These are phyloP conservation scores for Penicillium ochrochloron DNA, from an alignment of 495 filamentous ascomycete species.

Conservation along the genomic window DNA sequence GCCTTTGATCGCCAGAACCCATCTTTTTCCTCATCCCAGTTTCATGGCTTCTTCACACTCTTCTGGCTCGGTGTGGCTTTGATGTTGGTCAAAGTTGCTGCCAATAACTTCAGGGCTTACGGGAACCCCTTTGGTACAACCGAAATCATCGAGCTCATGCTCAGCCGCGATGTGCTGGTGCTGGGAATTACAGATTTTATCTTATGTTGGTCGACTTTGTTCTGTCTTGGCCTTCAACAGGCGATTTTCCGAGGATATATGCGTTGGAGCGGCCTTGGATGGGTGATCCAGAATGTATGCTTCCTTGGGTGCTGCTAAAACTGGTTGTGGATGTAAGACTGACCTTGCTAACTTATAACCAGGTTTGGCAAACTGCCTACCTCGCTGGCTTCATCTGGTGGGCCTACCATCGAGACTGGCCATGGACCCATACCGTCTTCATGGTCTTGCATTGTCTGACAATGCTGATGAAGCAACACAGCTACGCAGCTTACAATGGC, in stretches of 20 bases:
- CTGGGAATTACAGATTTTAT: slow-evolving; percentile 68
- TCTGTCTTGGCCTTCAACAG: slow-evolving; percentile 64
- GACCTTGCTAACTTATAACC: background rate
- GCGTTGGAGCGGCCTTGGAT: slow-evolving; percentile 66
- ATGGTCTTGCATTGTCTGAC: slow-evolving; percentile 72
- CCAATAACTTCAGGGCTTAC: slow-evolving; percentile 64
- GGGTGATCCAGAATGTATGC: slow-evolving; percentile 67
- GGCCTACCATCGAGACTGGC: slow-evolving; percentile 70
- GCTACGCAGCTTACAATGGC: slow-evolving; percentile 77
- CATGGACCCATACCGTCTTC: slow-evolving; percentile 75
- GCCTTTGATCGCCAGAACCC: slow-evolving; percentile 72
- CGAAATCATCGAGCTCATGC: slow-evolving; percentile 72
- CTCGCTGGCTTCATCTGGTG: slow-evolving; percentile 61
- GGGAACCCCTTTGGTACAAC: slow-evolving; percentile 68
- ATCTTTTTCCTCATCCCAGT: slow-evolving; percentile 58
- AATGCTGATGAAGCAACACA: slow-evolving; percentile 82
- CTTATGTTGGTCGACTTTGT: slow-evolving; percentile 62
- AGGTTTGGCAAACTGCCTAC: slow-evolving; percentile 67
- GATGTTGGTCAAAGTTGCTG: slow-evolving; percentile 63
- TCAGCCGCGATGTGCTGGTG: slow-evolving; percentile 65
- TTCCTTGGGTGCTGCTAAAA: no score
- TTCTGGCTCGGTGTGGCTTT: slow-evolving; percentile 72
- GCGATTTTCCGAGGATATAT: slow-evolving; percentile 56
- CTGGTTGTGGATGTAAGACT: background rate
- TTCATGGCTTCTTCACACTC: slow-evolving; percentile 77